Conservation (phyloP, 768 basidiomycete genomes). For the Grammothele lineata region DNA sequence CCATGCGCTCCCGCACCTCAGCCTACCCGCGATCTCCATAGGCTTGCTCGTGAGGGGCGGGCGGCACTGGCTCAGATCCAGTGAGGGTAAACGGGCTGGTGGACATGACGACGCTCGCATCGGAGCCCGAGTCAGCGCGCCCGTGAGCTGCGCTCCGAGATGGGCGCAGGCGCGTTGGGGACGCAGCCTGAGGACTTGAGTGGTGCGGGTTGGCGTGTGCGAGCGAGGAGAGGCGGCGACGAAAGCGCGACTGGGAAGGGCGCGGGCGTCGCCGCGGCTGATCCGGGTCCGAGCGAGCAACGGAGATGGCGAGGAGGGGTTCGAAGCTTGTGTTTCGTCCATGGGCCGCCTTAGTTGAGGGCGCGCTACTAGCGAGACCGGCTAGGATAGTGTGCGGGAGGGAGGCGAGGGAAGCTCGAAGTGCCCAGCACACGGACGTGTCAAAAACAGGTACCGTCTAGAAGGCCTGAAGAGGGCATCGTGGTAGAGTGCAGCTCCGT, state of each 20-base stretch:
- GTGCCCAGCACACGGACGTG: conserved; percentile 12
- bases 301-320: conserved; percentile 27
- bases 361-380: conserved; percentile 20
- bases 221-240: conserved; percentile 61
- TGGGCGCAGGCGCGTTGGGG: conserved; percentile 45
- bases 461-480: conserved; percentile 68
- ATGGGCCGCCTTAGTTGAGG: too few species aligned
- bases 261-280: too few species aligned
- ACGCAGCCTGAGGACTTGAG: conserved; percentile 49
- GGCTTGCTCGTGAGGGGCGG: conserved; percentile 13
- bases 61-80: conserved; percentile 26
- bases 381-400: conserved; percentile 34
- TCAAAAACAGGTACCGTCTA: conserved; percentile 39
- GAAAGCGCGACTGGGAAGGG: conserved; percentile 37
- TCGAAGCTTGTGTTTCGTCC: conserved; percentile 20
- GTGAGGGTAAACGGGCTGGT: conserved; percentile 15
- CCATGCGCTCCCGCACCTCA: conserved; percentile 53
- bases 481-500: too few species aligned
- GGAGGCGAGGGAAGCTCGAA: conserved; percentile 21
- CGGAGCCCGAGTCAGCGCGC: conserved; percentile 46
- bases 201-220: conserved; percentile 43
- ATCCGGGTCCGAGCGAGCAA: conserved; percentile 25
- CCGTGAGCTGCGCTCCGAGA: conserved; percentile 40
- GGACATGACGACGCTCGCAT: conserved; percentile 25
- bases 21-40: conserved; percentile 44